A percentile compares a stretch with the other conserved stretches of the same genome.
Conservation (phyloP, 2,329 filamentous ascomycete species). For the Hymenotorrendiella dingleyae region DNA sequence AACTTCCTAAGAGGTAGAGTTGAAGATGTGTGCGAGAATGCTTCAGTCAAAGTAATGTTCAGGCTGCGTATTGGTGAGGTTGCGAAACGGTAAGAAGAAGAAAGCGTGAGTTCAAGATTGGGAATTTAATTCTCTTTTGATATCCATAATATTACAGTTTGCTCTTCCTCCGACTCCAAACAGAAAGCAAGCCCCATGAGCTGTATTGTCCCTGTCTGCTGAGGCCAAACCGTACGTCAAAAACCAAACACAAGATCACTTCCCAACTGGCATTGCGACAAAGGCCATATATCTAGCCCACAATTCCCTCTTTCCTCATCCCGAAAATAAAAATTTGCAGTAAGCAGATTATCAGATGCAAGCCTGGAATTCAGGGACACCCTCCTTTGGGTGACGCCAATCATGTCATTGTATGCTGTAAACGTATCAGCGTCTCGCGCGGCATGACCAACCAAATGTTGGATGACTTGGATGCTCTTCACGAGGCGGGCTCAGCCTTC, state of each 20-base stretch:
- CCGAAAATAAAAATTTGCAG: background rate
- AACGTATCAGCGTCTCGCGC: background rate
- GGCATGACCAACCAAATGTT: conserved; percentile 1
- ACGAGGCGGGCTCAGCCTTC: background rate
- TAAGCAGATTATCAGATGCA: background rate
- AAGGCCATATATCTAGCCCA: no score
- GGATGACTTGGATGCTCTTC: background rate
- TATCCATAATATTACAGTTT: no score
- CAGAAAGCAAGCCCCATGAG: no score
- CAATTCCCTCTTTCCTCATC: background rate
- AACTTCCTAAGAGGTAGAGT: no score
- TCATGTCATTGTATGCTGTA: background rate
- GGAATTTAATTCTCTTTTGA: no score
- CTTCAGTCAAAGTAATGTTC: background rate
- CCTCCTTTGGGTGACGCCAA: background rate
- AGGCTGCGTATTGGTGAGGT: background rate
- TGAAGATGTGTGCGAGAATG: no score
- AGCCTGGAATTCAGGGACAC: no score
- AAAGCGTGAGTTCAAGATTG: no score
- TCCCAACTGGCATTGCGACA: no score
- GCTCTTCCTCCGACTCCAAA: no score
- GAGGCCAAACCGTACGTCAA: background rate
- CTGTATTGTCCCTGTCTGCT: no score
- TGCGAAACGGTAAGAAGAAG: no score
- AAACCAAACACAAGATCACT: background rate